Base-by-base conservation (phyloP, 495 filamentous ascomycete genomes). In the Daldinia concentrica region DNA sequence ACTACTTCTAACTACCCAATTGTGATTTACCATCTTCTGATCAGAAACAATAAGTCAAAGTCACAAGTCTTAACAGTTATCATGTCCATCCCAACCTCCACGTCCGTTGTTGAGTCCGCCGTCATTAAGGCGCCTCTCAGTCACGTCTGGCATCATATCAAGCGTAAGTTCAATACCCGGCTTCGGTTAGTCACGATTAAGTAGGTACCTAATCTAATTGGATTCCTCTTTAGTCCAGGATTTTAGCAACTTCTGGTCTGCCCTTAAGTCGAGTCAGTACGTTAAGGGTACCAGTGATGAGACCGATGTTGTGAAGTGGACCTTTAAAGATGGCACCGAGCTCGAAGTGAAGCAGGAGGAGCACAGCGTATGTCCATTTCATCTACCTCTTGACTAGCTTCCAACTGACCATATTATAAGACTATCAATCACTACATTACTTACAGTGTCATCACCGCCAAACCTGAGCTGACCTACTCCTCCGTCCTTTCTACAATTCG, bases 311-410 rank as follows among this genome's bases (percentile, higher is more conserved):
- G 82, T 89, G 32, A 81, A 85, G 72, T 91, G 89, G 89, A 84
- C 79, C 6, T 91, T 90, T 79, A 83, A 85, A 62, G 89, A 91
- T 69, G 89, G 88, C 15, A 87, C 84, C 27, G 76, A 82, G 58
- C 74, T 89, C 37, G 89, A 91, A 70, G 85, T 91, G 66, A 91
- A 91, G 86, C 87, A 88, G 77, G 89, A 91, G 76, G 89, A 90
- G 80, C 88, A 91, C 80, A 88, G 86, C 62, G 87, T 90, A 78
- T 30, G 84, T 73, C 36, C 17, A 54, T 29, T 58, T 17, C 36
- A 61, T 59, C 27, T 39, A 43, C 19, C 27, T 34, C 11, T 2
- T 19, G 12, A 50, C 29, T 41, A 27, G 6, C 9, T 51, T 15
- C 41, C n/a, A n/a, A n/a, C n/a, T 55, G 17, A 56, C 57, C 3